A percentile compares a stretch with the other conserved stretches of the same genome.
phyloP scores from a whole-genome alignment of 2,329 filamentous ascomycete species.

The Aureobasidium sp. region DNA sequence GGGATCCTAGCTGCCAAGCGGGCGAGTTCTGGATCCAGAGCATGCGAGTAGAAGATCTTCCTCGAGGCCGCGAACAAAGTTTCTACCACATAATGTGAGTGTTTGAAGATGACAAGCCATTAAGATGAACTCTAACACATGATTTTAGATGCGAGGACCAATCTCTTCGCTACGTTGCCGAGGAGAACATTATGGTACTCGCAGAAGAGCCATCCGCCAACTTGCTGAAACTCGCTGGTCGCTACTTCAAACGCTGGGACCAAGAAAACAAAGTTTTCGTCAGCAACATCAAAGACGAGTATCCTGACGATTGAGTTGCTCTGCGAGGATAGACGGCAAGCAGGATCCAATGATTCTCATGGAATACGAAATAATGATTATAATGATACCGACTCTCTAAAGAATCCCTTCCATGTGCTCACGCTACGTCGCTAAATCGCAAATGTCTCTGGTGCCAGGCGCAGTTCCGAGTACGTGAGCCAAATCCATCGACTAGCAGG shows the following conservation, averaged over 20 bases:
- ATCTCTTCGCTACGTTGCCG: conserved; percentile 66
- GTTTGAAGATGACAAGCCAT: neutral
- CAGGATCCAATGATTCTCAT: neutral
- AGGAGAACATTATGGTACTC: conserved; percentile 72
- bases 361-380: neutral
- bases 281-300: conserved; percentile 76
- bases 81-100: conserved; percentile 87
- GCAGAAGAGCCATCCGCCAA: conserved; percentile 44
- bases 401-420: neutral
- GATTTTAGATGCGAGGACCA: conserved; percentile 55
- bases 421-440: neutral
- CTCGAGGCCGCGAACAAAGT: conserved; percentile 57
- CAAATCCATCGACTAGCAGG: no score
- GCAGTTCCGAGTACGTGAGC: no score
- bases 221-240: conserved; percentile 66
- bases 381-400: neutral
- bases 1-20: conserved; percentile 58
- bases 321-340: neutral
- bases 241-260: conserved; percentile 86
- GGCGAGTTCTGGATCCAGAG: conserved; percentile 57
- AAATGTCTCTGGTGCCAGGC: no score
- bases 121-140: neutral
- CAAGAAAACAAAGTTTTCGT: conserved; percentile 59
- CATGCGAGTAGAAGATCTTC: conserved; percentile 55
- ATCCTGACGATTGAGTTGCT: conserved; percentile 67